Conservation (phyloP, 1,284 basidiomycete species). For the Marasmius tenuissimus region DNA sequence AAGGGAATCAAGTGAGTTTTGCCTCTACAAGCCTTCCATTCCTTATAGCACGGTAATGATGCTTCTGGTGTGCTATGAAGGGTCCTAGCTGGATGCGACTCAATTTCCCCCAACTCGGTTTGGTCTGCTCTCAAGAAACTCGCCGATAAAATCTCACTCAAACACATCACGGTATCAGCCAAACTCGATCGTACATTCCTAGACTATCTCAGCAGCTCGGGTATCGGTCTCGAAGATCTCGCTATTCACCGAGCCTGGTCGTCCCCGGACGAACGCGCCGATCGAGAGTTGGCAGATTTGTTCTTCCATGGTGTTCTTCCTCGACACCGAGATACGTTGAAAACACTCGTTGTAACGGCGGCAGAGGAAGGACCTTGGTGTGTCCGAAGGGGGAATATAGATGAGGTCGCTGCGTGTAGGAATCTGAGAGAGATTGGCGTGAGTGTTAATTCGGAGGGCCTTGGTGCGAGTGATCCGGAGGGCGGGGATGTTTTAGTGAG, state of each 20-base stretch:
- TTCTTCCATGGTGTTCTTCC: background rate
- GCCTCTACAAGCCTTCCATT: no score
- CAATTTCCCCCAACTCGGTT: background rate
- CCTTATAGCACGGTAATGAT: no score
- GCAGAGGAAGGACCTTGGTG: background rate
- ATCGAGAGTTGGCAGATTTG: background rate
- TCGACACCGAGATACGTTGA: background rate
- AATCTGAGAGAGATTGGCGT: background rate
- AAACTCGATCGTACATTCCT: background rate
- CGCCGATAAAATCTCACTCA: background rate
- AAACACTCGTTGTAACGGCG: background rate
- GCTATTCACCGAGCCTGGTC: background rate
- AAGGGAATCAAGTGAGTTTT: no score
- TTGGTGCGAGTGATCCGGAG: background rate
- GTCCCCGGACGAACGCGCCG: background rate
- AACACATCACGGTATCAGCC: background rate
- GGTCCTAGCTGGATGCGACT: background rate
- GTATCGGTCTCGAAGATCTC: background rate
- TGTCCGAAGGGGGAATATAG: background rate
- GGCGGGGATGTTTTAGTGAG: background rate
- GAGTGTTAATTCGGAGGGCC: background rate
- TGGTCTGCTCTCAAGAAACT: background rate
- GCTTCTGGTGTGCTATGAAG: no score
- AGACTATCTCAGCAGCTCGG: background rate
- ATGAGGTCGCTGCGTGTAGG: background rate